A percentile compares a stretch with the other conserved stretches of the same genome.
phyloP scores from a whole-genome alignment of 108 stramenopile genomes.

The Discostella stelligeroides region DNA sequence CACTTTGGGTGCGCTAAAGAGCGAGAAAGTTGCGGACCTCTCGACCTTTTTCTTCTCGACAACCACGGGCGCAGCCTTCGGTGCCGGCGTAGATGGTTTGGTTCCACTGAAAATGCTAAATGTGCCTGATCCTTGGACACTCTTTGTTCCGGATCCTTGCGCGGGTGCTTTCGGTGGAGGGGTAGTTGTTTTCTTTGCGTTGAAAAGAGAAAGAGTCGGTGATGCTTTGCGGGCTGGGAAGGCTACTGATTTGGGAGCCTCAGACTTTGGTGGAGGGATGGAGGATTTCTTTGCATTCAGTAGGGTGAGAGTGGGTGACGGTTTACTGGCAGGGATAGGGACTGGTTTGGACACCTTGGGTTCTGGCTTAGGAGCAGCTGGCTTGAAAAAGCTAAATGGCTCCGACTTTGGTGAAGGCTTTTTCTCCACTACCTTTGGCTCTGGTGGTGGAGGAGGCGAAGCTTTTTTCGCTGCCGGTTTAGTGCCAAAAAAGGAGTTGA shows the following conservation, averaged over 20 bases:
- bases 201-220: constrained; percentile 46
- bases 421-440: constrained; percentile 21
- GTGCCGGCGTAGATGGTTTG: constrained; percentile 29
- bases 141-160: constrained; percentile 22
- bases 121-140: constrained; percentile 6
- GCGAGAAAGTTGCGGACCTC: constrained; percentile 49
- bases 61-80: constrained; percentile 19
- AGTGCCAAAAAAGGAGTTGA: constrained; percentile 51
- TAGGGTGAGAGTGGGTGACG: constrained; percentile 45
- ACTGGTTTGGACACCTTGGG: constrained; percentile 22
- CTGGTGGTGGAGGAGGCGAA: constrained; percentile 42
- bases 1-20: constrained; percentile 47
- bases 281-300: constrained; percentile 17
- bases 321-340: constrained; percentile 38
- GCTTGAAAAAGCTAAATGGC: constrained; percentile 43
- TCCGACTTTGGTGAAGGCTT: constrained; percentile 15
- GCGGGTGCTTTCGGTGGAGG: constrained; percentile 33
- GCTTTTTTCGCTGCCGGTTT: constrained; percentile 23
- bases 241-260: constrained; percentile 22
- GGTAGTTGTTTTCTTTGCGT: constrained; percentile 44
- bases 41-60: constrained; percentile 27
- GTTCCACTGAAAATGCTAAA: constrained; percentile 14
- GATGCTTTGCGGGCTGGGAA: constrained; percentile 44
- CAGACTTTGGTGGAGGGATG: not conserved
- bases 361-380: constrained; percentile 9